Evolutionary conservation across 805 yeast genomes (phyloP).

Genomic region (Kregervanrija fluxuum): DNA sequence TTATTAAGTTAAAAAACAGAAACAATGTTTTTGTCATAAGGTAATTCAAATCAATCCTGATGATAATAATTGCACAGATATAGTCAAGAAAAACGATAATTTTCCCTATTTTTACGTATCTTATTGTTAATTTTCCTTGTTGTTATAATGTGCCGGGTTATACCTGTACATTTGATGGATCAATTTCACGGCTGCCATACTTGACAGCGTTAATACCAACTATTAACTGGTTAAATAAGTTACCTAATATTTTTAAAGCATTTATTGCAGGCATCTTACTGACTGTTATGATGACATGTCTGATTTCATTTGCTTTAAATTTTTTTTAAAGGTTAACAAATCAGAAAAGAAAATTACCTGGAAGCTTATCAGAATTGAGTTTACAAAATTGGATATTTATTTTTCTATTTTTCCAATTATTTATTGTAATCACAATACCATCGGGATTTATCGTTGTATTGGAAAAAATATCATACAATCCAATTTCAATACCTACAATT

Average conservation of each 20-base stretch:
- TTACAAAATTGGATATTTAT: conserved; percentile 73
- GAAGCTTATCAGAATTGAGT: conserved; percentile 58
- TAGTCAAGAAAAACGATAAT: conserved; percentile 31
- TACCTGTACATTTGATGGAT: conserved; percentile 81
- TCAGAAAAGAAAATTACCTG: conserved; percentile 53
- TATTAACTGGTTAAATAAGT: conserved; percentile 43
- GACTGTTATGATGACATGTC: conserved; percentile 51
- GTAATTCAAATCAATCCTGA: conserved; percentile 51
- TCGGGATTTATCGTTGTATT: conserved; percentile 64
- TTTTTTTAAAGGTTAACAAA: conserved; percentile 48
- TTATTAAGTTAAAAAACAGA: conserved; percentile 38
- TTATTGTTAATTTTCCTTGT: conserved; percentile 41
- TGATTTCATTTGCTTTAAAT: conserved; percentile 56
- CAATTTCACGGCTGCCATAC: conserved; percentile 67
- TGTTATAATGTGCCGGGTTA: conserved; percentile 57
- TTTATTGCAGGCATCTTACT: conserved; percentile 60
- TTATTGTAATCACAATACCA: conserved; percentile 77
- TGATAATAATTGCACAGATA: conserved; percentile 68
- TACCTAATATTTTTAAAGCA: conserved; percentile 48
- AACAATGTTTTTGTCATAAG: conserved; percentile 34
- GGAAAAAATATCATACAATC: conserved; percentile 56
- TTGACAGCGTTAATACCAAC: conserved; percentile 56
- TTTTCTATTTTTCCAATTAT: conserved; percentile 75
- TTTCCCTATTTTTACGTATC: conserved; percentile 31
- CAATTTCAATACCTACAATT: conserved; percentile 63